phyloP scores from a whole-genome alignment of 148 eudicot species.

The Vaccinium vitisidaea region DNA sequence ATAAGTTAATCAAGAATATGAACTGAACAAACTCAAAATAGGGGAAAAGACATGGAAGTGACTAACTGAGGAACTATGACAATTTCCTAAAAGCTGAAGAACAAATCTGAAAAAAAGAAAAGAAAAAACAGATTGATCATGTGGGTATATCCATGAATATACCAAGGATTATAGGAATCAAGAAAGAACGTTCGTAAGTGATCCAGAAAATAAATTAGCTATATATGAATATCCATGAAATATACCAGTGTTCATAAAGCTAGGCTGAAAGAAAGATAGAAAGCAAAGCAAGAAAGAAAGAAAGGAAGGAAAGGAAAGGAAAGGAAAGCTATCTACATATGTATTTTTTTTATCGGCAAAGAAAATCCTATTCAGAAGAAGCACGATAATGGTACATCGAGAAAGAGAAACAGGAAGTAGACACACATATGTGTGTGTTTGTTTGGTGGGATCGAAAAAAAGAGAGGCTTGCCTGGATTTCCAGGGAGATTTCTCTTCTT shows the following conservation, averaged over 20 bases:
- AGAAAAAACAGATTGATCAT: background rate
- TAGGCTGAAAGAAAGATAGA: background rate
- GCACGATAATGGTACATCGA: no score
- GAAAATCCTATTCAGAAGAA: no score
- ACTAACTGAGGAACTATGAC: background rate
- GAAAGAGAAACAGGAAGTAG: background rate
- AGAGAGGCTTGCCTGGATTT: conserved; percentile 37
- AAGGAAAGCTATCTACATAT: background rate
- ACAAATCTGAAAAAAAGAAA: background rate
- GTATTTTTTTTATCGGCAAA: no score
- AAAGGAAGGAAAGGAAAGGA: no score
- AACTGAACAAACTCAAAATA: background rate
- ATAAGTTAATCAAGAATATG: background rate
- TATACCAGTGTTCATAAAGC: conserved; percentile 10
- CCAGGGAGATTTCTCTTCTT: conserved; percentile 91
- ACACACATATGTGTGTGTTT: background rate
- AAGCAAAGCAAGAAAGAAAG: background rate
- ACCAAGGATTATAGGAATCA: background rate
- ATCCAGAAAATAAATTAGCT: background rate
- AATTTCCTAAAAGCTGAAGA: background rate
- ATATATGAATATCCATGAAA: conserved; percentile 4
- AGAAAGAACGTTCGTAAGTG: background rate
- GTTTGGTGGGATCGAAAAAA: background rate
- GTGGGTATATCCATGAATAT: background rate
- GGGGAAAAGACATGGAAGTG: background rate